These are phyloP conservation scores for Rosa hybrid DNA, from an alignment of 331 rosid genomes.

Conservation along the genomic window DNA sequence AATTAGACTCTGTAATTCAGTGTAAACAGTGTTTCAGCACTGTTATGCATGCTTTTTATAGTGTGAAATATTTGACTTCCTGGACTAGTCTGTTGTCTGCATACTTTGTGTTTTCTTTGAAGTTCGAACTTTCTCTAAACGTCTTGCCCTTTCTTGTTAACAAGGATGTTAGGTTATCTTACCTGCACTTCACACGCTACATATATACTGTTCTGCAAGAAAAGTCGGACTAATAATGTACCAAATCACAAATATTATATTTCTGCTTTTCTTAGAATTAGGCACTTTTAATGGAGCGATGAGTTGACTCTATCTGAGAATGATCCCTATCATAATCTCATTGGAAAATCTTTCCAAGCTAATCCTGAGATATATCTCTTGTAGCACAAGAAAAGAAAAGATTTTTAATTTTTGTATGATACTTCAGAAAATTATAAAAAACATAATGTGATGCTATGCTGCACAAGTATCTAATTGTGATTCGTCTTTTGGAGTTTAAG, in stretches of 20 bases:
- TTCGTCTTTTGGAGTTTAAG: not conserved
- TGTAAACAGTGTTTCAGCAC: not conserved
- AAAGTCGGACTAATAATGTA: not conserved
- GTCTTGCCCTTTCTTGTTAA: slow-evolving; percentile 16
- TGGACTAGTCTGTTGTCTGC: not conserved
- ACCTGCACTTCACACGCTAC: not conserved
- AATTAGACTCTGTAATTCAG: not conserved
- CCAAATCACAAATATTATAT: not conserved
- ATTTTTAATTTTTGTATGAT: not conserved
- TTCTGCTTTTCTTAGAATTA: not conserved
- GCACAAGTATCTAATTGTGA: not conserved
- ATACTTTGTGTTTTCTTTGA: not conserved
- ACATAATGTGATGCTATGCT: not conserved
- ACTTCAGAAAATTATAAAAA: not conserved
- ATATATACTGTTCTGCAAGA: not conserved
- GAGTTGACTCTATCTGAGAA: not conserved
- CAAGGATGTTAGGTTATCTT: slow-evolving; percentile 8
- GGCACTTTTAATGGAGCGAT: not conserved
- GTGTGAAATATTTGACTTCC: not conserved
- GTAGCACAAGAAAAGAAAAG: slow-evolving; percentile 1
- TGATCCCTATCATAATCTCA: not conserved
- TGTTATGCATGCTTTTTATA: not conserved
- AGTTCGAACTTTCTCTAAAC: not conserved
- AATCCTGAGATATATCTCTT: not conserved
- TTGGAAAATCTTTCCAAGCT: not conserved